Base-by-base conservation (phyloP, 129 eudicot genomes). In the Smallanthus sonchifolius region DNA sequence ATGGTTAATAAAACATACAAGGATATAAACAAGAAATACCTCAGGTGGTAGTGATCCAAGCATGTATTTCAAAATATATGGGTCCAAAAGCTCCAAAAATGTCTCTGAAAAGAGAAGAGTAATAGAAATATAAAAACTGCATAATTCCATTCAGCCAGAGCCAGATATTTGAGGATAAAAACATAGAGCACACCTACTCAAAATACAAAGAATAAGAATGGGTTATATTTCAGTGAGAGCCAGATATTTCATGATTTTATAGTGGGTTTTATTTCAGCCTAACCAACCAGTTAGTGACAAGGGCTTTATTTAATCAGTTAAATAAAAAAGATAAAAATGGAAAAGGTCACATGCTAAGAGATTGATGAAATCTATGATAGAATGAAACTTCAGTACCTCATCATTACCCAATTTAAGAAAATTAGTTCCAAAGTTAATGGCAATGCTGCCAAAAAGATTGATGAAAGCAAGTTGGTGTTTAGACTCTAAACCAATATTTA, bases 81-180 rank as follows among this genome's bases (percentile, higher is more conserved):
- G 98, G 86, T 94, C 98, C 92, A 94, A 82, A 67, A 94, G 92
- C 89, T 94, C 98, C 91, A 94, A 86, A 85, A 90, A 94, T 67
- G 98, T 88, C 79, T 94, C 98, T 94, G 60, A 43, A 60, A 61
- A 73, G 76, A 62, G 43, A 79, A 63, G 52, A 45, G 38, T 65
- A 72, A 6, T 28, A 47, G 2, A 49, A 32, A 51, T 49, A 69
- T 32, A 62, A 59, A 40, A 52, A 9, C 40, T 61, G 76, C 65
- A 47, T 47, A 38, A 44, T 74, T 47, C 32, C 14, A 79, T 66
- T 65, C 68, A 52, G 81, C 78, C 74, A 79, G 67, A 65, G 71
- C 35, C 59, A 57, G 57, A 67, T 14, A 59, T 43, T 36, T 20
- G 16, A 42, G 38, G n/a, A 38, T 52, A 83, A 64, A 66, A 55